Evolutionary conservation across 129 eudicot genomes (phyloP).

Genomic region (Tagetes erecta): DNA sequence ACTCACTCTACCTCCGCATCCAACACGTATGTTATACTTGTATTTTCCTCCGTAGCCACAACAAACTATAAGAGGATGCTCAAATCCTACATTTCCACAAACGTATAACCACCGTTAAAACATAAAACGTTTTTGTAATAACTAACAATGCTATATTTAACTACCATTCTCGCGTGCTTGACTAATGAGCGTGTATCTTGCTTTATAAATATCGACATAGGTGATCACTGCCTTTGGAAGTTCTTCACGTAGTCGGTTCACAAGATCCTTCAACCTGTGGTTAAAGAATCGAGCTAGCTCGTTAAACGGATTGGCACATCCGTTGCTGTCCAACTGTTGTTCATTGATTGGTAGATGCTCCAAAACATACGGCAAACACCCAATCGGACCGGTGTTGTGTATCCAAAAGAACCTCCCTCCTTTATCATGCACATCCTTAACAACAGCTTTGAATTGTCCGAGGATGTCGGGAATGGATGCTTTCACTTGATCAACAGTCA

Average conservation of each 20-base stretch:
- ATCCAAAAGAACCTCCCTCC: constrained; percentile 84
- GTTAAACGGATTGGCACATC: constrained; percentile 60
- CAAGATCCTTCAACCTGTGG: constrained; percentile 45
- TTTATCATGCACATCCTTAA: constrained; percentile 54
- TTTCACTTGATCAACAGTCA: constrained; percentile 61
- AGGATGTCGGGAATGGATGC: constrained; percentile 58
- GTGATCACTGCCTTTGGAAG: constrained; percentile 58
- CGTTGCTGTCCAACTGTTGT: constrained; percentile 57
- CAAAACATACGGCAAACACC: constrained; percentile 64
- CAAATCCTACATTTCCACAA: constrained; percentile 48
- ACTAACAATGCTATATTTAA: background rate
- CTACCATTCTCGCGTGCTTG: constrained; percentile 56
- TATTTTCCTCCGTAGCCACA: constrained; percentile 63
- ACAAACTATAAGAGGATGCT: constrained; percentile 52
- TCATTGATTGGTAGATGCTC: constrained; percentile 41
- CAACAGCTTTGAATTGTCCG: constrained; percentile 51
- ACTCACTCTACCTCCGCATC: constrained; percentile 51
- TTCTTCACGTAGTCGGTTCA: constrained; percentile 51
- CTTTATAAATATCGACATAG: constrained; percentile 70
- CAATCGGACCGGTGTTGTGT: constrained; percentile 91
- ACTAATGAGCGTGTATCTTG: constrained; percentile 63
- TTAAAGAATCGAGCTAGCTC: constrained; percentile 66
- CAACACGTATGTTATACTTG: constrained; percentile 47
- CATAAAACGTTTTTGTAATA: background rate
- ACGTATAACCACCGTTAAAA: background rate